A percentile compares a stretch with the other conserved stretches of the same genome.
Conservation (phyloP, 2,329 filamentous ascomycete genomes). For the Rutstroemia sp. region DNA sequence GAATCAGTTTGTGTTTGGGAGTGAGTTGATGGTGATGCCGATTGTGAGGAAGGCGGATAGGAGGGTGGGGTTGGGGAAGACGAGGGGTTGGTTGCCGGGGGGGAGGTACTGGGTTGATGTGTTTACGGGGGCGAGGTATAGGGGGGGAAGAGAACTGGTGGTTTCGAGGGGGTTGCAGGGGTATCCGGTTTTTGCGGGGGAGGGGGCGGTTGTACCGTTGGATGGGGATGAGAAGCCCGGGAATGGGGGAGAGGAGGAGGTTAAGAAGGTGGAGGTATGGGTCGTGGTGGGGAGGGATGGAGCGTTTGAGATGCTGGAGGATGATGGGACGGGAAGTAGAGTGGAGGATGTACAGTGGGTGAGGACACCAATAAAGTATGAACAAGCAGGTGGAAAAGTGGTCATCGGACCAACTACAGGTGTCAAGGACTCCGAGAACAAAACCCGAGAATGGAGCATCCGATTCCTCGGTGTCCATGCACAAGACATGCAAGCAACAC, state of each 20-base stretch:
- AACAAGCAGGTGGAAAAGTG: too few relatives aligned
- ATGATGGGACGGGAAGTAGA: background rate
- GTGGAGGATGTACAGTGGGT: too few relatives aligned
- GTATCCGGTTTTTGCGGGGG: background rate
- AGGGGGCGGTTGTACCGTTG: background rate
- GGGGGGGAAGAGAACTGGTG: slow-evolving; percentile 33
- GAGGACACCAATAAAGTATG: too few relatives aligned
- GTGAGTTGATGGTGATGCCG: background rate
- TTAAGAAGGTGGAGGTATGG: background rate
- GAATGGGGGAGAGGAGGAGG: background rate
- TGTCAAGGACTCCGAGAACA: too few relatives aligned
- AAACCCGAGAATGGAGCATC: too few relatives aligned
- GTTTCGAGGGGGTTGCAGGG: slow-evolving; percentile 32
- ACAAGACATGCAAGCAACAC: too few relatives aligned
- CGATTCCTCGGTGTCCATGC: too few relatives aligned
- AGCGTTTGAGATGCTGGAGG: background rate
- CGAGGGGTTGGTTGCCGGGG: background rate
- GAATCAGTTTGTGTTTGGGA: background rate
- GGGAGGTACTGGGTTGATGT: background rate
- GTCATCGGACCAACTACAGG: too few relatives aligned
- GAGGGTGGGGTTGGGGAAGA: background rate
- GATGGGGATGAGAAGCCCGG: background rate
- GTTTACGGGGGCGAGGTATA: background rate
- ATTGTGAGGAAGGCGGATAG: background rate
- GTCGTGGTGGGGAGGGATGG: slow-evolving; percentile 11